Percentiles rank a stretch among this genome's conserved stretches.
These are phyloP conservation scores for Mimosa pudica DNA, from an alignment of 306 rosid species.

Conservation along the genomic window DNA sequence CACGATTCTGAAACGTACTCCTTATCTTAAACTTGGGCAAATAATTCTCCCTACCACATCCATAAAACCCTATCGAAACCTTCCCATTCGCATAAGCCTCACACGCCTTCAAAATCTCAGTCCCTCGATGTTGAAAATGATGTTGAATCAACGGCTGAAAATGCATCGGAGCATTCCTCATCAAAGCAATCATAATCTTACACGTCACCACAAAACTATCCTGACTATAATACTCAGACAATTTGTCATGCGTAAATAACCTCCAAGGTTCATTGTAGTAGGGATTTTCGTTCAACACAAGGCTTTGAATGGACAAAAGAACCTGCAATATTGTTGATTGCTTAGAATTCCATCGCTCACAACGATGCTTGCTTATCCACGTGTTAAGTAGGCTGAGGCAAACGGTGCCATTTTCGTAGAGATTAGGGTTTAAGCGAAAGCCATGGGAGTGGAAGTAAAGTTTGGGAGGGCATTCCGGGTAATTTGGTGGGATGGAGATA, in stretches of 20 bases:
- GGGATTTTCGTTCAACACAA: slow-evolving; percentile 60
- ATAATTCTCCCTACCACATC: not conserved
- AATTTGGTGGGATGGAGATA: slow-evolving; percentile 38
- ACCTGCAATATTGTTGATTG: slow-evolving; percentile 57
- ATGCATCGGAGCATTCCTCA: slow-evolving; percentile 40
- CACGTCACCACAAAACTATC: slow-evolving; percentile 34
- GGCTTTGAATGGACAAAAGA: slow-evolving; percentile 57
- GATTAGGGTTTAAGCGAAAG: slow-evolving; percentile 43
- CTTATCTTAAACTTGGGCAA: not conserved
- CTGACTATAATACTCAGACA: slow-evolving; percentile 44
- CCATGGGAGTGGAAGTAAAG: slow-evolving; percentile 52
- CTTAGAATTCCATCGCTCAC: slow-evolving; percentile 48
- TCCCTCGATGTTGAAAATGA: slow-evolving; percentile 41
- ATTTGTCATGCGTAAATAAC: not conserved
- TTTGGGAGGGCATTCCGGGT: slow-evolving; percentile 49
- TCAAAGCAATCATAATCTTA: not conserved
- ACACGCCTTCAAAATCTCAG: slow-evolving; percentile 43
- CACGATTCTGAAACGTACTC: not conserved
- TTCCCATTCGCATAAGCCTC: slow-evolving; percentile 41
- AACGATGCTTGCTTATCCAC: slow-evolving; percentile 35
- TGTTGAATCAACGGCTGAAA: slow-evolving; percentile 36
- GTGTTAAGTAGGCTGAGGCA: slow-evolving; percentile 68
- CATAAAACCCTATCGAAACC: slow-evolving; percentile 38
- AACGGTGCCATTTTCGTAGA: slow-evolving; percentile 37
- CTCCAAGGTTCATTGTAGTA: slow-evolving; percentile 56